Evolutionary conservation across 1,139 yeast species (phyloP).

Genomic region (Torulaspora globosa): DNA sequence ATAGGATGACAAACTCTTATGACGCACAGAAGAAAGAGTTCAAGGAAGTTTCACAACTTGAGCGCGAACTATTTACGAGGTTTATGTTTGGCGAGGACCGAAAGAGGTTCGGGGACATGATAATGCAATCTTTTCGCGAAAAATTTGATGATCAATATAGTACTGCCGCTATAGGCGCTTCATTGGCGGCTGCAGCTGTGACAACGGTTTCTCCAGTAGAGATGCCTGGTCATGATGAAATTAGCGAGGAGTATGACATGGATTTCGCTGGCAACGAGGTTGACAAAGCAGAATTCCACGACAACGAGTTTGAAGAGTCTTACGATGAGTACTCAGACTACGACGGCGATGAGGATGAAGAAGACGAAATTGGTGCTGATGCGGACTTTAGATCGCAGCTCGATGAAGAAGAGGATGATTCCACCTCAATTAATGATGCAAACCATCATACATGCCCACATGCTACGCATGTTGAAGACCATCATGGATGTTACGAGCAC

Average conservation of each 20-base stretch:
- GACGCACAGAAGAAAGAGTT: slow-evolving; percentile 28
- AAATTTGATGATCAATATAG: slow-evolving; percentile 25
- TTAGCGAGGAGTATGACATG: slow-evolving; percentile 13
- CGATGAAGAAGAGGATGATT: slow-evolving; percentile 19
- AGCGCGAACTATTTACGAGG: slow-evolving; percentile 31
- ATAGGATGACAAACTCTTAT: slow-evolving; percentile 32
- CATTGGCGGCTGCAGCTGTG: slow-evolving; percentile 30
- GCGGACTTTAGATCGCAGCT: slow-evolving; percentile 12
- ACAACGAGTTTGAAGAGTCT: slow-evolving; percentile 19
- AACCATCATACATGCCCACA: slow-evolving; percentile 18
- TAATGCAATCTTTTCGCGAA: slow-evolving; percentile 29
- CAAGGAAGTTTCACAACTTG: slow-evolving; percentile 28
- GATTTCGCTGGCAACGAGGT: slow-evolving; percentile 11
- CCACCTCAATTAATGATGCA: slow-evolving; percentile 30
- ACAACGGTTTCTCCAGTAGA: slow-evolving; percentile 19
- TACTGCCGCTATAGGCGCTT: slow-evolving; percentile 23
- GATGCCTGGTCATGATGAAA: slow-evolving; percentile 15
- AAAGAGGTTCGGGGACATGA: slow-evolving; percentile 27
- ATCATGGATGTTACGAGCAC: slow-evolving; percentile 29
- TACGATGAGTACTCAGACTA: slow-evolving; percentile 28
- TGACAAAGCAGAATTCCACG: slow-evolving; percentile 19
- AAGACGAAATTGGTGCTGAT: slow-evolving; percentile 17
- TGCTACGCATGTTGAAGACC: slow-evolving; percentile 23
- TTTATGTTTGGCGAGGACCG: slow-evolving; percentile 34
- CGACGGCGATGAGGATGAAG: slow-evolving; percentile 23